These are phyloP conservation scores for Thalassiosira livingstoniorum DNA, from an alignment of 352 stramenopile genomes.

Conservation along the genomic window DNA sequence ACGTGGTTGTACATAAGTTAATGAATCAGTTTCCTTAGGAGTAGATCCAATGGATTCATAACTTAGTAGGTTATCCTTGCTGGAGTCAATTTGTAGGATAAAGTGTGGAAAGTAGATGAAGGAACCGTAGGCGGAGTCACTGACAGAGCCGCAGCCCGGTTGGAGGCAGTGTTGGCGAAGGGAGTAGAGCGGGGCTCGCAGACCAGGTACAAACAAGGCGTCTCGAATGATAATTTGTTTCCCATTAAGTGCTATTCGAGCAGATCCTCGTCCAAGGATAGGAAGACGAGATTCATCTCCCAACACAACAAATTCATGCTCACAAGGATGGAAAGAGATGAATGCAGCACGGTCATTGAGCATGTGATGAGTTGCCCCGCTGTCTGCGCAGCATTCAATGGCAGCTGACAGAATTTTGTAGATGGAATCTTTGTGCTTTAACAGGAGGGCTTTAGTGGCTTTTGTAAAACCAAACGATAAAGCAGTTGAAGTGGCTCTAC, in stretches of 20 bases:
- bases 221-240: constrained; percentile 5
- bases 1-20: constrained; percentile 6
- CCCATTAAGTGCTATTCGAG: constrained; percentile 8
- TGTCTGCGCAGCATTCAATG: constrained; percentile 12
- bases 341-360: constrained; percentile 12
- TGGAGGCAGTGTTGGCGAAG: neutral
- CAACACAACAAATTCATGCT: neutral
- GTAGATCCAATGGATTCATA: constrained; percentile 11
- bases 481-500: too few relatives aligned
- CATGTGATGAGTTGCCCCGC: constrained; percentile 20
- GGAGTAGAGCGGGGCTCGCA: constrained; percentile 9
- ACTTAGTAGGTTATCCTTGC: constrained; percentile 2
- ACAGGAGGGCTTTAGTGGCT: too few relatives aligned
- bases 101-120: constrained; percentile 1
- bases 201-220: constrained; percentile 6
- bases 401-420: too few relatives aligned
- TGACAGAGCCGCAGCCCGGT: constrained; percentile 1
- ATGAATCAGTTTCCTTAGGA: neutral
- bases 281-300: constrained; percentile 23
- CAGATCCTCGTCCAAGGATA: constrained; percentile 6
- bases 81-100: neutral
- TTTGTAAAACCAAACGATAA: too few relatives aligned
- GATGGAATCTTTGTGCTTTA: too few relatives aligned
- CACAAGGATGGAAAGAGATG: neutral
- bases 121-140: neutral